Evolutionary conservation across 1,284 basidiomycete genomes (phyloP).

Genomic region (Apiotrichum siamense): DNA sequence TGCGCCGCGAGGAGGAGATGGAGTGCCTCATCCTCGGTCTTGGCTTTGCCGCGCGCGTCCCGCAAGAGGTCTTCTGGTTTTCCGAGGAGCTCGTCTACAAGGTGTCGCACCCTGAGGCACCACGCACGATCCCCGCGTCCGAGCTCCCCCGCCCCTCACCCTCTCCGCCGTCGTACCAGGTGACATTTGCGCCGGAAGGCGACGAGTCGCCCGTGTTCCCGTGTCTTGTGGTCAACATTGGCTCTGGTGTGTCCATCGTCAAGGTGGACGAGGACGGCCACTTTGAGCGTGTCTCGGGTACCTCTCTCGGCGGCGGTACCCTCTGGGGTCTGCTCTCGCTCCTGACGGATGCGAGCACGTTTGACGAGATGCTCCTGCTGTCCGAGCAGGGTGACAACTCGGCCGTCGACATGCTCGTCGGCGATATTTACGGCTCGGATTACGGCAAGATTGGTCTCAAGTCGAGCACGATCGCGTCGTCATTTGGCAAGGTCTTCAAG

Average conservation of each 20-base stretch:
- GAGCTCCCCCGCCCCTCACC: slow-evolving; percentile 82
- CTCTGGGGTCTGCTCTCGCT: slow-evolving; percentile 94
- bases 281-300: slow-evolving; percentile 95
- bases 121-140: slow-evolving; percentile 27
- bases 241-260: slow-evolving; percentile 95
- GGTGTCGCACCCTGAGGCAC: slow-evolving; percentile 59
- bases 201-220: slow-evolving; percentile 75
- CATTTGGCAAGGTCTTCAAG: slow-evolving; percentile 97
- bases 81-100: slow-evolving; percentile 91
- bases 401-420: slow-evolving; percentile 96
- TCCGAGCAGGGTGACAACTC: slow-evolving; percentile 92
- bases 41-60: slow-evolving; percentile 91
- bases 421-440: slow-evolving; percentile 96
- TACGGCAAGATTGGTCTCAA: slow-evolving; percentile 91
- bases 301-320: slow-evolving; percentile 97
- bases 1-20: slow-evolving; percentile 94
- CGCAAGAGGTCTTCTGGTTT: slow-evolving; percentile 97
- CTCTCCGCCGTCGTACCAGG: slow-evolving; percentile 80
- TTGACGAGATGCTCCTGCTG: slow-evolving; percentile 91
- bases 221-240: slow-evolving; percentile 96
- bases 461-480: slow-evolving; percentile 94
- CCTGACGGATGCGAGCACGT: slow-evolving; percentile 88
- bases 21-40: slow-evolving; percentile 95
- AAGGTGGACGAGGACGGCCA: slow-evolving; percentile 91
- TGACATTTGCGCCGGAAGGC: slow-evolving; percentile 63